Percentiles rank a stretch among this genome's conserved stretches.
Conservation (phyloP, 2,329 filamentous ascomycete genomes). For the Leptographium lundbergii region DNA sequence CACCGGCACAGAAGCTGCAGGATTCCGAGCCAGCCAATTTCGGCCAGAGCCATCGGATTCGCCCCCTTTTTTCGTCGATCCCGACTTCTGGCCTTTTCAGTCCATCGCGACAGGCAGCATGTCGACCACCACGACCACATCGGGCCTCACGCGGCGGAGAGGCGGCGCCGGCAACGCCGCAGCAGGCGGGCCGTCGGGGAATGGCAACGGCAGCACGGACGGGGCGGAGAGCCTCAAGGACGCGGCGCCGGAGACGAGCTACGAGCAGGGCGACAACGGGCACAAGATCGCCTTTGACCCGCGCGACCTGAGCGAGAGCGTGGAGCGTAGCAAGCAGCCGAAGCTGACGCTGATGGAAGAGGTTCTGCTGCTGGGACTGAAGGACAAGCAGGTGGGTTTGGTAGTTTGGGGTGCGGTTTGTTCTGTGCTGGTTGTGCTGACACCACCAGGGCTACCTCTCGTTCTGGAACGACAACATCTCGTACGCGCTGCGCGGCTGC, state of each 20-base stretch:
- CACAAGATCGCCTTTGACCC: slow-evolving; percentile 98
- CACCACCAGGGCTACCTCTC: slow-evolving; percentile 78
- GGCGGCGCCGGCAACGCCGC: slow-evolving; percentile 43
- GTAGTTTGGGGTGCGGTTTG: not conserved
- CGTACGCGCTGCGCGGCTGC: slow-evolving; percentile 90
- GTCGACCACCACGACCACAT: slow-evolving; percentile 19
- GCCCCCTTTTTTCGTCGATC: not conserved
- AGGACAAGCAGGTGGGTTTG: slow-evolving; percentile 81
- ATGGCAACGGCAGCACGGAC: slow-evolving; percentile 39
- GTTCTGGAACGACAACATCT: slow-evolving; percentile 99
- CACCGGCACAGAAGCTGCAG: not conserved
- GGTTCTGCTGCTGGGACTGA: slow-evolving; percentile 84
- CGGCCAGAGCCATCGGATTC: not conserved
- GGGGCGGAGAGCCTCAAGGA: slow-evolving; percentile 49
- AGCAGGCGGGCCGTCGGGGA: slow-evolving; percentile 38
- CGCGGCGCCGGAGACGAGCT: slow-evolving; percentile 61
- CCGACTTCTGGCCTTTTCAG: not conserved
- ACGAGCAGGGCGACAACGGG: slow-evolving; percentile 85
- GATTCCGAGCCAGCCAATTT: not conserved
- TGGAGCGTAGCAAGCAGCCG: slow-evolving; percentile 91
- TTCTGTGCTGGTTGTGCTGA: not conserved
- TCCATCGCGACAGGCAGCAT: not conserved
- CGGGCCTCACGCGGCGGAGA: slow-evolving; percentile 48
- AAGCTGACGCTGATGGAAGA: slow-evolving; percentile 99
- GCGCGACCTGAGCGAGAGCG: slow-evolving; percentile 91